phyloP scores from a whole-genome alignment of 1,139 yeast species.

The Taphrina deformans region DNA sequence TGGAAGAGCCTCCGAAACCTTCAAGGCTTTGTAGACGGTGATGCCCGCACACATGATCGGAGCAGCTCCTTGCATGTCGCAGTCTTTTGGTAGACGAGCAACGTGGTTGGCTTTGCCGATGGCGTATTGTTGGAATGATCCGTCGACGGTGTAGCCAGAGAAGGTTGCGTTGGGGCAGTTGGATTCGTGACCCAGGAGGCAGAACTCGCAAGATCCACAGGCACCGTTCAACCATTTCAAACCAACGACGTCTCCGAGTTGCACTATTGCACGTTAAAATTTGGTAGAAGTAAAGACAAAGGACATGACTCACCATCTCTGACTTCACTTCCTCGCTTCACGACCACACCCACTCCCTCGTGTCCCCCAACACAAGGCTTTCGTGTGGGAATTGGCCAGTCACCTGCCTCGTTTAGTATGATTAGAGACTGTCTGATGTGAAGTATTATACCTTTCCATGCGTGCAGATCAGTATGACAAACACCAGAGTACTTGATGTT shows the following conservation, averaged over 20 bases:
- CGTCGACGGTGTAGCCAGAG: constrained; percentile 72
- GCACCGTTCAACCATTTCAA: constrained; percentile 29
- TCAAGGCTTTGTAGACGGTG: constrained; percentile 79
- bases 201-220: constrained; percentile 28
- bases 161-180: constrained; percentile 19
- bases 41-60: constrained; percentile 66
- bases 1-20: constrained; percentile 63
- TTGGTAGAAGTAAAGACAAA: background rate
- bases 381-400: constrained; percentile 26
- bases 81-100: constrained; percentile 59
- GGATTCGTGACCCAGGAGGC: constrained; percentile 30
- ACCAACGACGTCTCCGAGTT: constrained; percentile 29
- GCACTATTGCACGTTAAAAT: background rate
- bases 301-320: background rate
- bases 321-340: constrained; percentile 10
- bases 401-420: constrained; percentile 11
- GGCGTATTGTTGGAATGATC: constrained; percentile 81
- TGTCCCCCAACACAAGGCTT: constrained; percentile 32
- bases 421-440: background rate
- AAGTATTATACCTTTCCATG: constrained; percentile 9
- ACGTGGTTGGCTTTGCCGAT: constrained; percentile 86
- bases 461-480: constrained; percentile 61
- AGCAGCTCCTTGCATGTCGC: constrained; percentile 11
- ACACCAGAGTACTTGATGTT: constrained; percentile 67
- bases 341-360: constrained; percentile 30